These are phyloP conservation scores for Agrocybe pediades DNA, from an alignment of 768 basidiomycete species.

Conservation along the genomic window DNA sequence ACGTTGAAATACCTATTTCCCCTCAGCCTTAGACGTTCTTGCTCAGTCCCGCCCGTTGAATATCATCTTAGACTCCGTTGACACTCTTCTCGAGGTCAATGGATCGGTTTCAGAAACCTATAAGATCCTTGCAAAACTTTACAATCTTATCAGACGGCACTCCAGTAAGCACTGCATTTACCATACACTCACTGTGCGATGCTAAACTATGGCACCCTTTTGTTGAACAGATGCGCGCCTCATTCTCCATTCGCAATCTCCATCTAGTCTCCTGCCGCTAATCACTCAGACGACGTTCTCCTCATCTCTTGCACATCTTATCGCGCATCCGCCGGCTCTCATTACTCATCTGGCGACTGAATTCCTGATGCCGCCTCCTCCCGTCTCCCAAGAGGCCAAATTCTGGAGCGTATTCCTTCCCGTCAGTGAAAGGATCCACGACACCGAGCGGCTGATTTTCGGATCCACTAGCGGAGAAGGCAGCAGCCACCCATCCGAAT, in stretches of 20 bases:
- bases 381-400: slow-evolving; percentile 58
- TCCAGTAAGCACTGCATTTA: slow-evolving; percentile 42
- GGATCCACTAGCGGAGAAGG: slow-evolving; percentile 53
- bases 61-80: slow-evolving; percentile 73
- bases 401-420: slow-evolving; percentile 84
- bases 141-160: slow-evolving; percentile 44
- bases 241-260: slow-evolving; percentile 55
- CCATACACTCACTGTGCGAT: background rate
- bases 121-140: slow-evolving; percentile 50
- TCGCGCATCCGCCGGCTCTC: slow-evolving; percentile 71
- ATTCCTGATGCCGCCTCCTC: slow-evolving; percentile 74
- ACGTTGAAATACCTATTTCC: background rate
- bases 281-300: slow-evolving; percentile 68
- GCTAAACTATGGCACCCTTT: background rate
- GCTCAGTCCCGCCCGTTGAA: slow-evolving; percentile 48
- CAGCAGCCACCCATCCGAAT: slow-evolving; percentile 43
- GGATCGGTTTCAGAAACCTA: slow-evolving; percentile 56
- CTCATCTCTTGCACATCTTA: slow-evolving; percentile 60
- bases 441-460: slow-evolving; percentile 63
- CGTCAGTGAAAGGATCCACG: slow-evolving; percentile 58
- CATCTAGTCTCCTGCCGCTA: slow-evolving; percentile 51
- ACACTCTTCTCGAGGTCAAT: slow-evolving; percentile 62
- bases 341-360: slow-evolving; percentile 67
- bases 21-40: slow-evolving; percentile 33
- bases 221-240: slow-evolving; percentile 41